These are phyloP conservation scores for Colletotrichum sp. DNA, from an alignment of 2,329 filamentous ascomycete species.

Conservation along the genomic window DNA sequence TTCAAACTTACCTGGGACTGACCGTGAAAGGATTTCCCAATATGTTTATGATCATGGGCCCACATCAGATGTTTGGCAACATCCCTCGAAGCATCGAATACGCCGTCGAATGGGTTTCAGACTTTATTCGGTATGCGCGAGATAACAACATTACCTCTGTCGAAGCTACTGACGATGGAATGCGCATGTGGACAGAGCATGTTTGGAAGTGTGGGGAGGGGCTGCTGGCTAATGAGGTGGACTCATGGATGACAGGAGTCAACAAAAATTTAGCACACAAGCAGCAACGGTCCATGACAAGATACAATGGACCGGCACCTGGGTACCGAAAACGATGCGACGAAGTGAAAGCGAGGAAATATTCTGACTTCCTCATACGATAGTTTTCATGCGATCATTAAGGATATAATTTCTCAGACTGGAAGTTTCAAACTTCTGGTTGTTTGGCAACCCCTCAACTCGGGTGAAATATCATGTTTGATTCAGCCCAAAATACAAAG, in stretches of 20 bases:
- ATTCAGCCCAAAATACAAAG: background rate
- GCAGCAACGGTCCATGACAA: slow-evolving; percentile 48
- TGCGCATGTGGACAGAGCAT: slow-evolving; percentile 51
- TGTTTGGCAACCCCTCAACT: background rate
- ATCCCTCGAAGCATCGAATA: slow-evolving; percentile 46
- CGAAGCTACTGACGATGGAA: slow-evolving; percentile 44
- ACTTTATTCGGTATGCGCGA: slow-evolving; percentile 36
- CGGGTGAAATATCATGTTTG: background rate
- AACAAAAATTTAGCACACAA: slow-evolving; percentile 55
- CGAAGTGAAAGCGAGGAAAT: slow-evolving; percentile 31
- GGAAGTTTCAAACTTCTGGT: background rate
- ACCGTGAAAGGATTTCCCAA: slow-evolving; percentile 49
- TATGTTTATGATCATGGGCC: slow-evolving; percentile 51
- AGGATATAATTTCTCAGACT: background rate
- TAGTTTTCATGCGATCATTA: background rate
- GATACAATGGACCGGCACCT: slow-evolving; percentile 50
- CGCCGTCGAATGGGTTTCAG: slow-evolving; percentile 42
- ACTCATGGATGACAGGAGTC: slow-evolving; percentile 62
- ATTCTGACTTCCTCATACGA: background rate
- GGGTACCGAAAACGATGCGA: slow-evolving; percentile 46
- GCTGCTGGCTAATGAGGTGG: slow-evolving; percentile 50
- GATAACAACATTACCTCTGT: slow-evolving; percentile 38
- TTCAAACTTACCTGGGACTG: slow-evolving; percentile 46
- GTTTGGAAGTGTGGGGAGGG: slow-evolving; percentile 51
- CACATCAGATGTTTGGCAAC: slow-evolving; percentile 49